Conservation (phyloP, 352 stramenopile species). For the Thraustochytrium striatum region DNA sequence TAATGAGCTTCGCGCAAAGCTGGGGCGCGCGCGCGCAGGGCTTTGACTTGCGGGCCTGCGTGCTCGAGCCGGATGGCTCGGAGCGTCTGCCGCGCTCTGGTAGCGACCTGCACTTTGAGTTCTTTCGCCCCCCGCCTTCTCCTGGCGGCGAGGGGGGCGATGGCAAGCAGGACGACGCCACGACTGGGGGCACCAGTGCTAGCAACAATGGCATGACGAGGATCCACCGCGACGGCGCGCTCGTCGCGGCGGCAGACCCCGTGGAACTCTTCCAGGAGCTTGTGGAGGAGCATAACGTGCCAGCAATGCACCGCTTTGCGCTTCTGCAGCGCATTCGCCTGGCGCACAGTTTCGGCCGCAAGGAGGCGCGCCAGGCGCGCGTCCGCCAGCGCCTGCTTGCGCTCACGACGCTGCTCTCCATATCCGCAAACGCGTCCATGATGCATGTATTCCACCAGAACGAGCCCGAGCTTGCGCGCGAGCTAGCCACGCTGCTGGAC, state of each 20-base stretch:
- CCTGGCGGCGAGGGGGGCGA: background rate
- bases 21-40: conserved; percentile 33
- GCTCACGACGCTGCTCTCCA: conserved; percentile 6
- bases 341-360: background rate
- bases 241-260: background rate
- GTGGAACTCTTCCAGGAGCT: background rate
- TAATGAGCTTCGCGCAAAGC: conserved; percentile 37
- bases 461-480: conserved; percentile 37
- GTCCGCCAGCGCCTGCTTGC: conserved; percentile 15
- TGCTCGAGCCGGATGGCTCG: background rate
- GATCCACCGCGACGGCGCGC: background rate
- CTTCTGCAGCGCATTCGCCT: conserved; percentile 26
- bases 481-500: conserved; percentile 21
- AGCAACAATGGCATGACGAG: background rate
- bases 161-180: background rate
- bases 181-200: background rate
- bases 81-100: background rate
- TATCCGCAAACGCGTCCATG: background rate
- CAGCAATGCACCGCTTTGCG: conserved; percentile 22
- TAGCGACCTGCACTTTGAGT: conserved; percentile 27
- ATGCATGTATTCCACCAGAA: conserved; percentile 34
- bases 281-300: background rate
- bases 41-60: conserved; percentile 36
- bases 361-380: background rate
- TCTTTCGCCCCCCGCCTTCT: too few species aligned